Evolutionary conservation across 495 filamentous ascomycete species (phyloP).

Genomic region (Penicillium coffeae): DNA sequence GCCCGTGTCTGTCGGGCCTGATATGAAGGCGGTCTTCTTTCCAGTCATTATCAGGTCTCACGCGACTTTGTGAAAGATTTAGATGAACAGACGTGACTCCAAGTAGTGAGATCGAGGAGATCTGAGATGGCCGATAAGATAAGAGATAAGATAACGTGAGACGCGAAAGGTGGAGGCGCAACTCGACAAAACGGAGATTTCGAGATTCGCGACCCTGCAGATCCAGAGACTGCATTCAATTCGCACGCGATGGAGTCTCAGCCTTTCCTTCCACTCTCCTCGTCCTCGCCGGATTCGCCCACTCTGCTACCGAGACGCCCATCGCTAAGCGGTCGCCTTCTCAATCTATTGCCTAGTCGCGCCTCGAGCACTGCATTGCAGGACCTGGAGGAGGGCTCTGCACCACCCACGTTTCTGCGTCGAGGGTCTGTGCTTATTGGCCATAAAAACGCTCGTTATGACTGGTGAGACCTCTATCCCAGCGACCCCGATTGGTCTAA

Average conservation of each 20-base stretch:
- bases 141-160: too few relatives aligned
- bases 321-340: constrained; percentile 32
- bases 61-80: too few relatives aligned
- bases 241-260: constrained; percentile 11
- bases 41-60: too few relatives aligned
- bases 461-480: constrained; percentile 25
- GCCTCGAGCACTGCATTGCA: constrained; percentile 20
- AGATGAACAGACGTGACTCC: too few relatives aligned
- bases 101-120: too few relatives aligned
- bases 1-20: constrained; percentile 26
- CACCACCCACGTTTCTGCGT: constrained; percentile 11
- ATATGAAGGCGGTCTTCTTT: constrained; percentile 28
- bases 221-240: too few relatives aligned
- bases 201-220: too few relatives aligned
- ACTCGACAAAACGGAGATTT: too few relatives aligned
- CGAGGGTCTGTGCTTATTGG: constrained; percentile 32
- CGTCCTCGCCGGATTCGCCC: constrained; percentile 16
- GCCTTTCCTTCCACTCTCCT: constrained; percentile 14
- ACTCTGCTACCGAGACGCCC: constrained; percentile 26
- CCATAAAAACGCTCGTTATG: constrained; percentile 31
- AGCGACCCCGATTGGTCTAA: not conserved
- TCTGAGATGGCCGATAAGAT: too few relatives aligned
- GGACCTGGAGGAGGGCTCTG: constrained; percentile 16
- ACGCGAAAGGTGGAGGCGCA: too few relatives aligned
- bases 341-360: constrained; percentile 28